A percentile compares a stretch with the other conserved stretches of the same genome.
Conservation (phyloP, 208 protist species). For the Acanthamoeba sp. region DNA sequence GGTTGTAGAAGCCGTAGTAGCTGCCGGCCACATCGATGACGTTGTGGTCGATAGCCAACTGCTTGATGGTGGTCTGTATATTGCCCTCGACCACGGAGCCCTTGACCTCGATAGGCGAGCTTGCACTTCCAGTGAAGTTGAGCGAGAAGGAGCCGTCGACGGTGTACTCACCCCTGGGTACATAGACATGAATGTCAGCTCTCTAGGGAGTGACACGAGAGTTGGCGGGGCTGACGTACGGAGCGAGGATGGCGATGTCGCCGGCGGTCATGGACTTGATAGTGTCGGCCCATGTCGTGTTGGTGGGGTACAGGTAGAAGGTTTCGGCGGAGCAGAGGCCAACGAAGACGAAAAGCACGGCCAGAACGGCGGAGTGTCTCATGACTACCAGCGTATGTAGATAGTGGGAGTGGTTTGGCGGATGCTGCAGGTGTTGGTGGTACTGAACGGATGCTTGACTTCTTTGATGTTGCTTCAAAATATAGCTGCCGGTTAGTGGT, state of each 20-base stretch:
- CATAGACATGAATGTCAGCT: neutral
- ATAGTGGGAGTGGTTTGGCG: too few relatives aligned
- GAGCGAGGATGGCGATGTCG: neutral
- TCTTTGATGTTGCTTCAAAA: too few relatives aligned
- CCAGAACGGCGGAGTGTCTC: too few relatives aligned
- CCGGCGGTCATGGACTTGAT: neutral
- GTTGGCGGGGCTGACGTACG: neutral
- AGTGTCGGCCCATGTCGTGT: neutral
- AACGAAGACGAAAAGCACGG: neutral
- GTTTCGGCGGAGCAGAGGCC: neutral
- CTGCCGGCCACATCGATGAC: neutral
- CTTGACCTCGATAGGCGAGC: too few relatives aligned
- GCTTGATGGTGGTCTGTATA: neutral
- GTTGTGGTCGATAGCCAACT: neutral
- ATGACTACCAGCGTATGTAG: too few relatives aligned
- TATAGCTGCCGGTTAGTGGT: too few relatives aligned
- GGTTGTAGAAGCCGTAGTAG: conserved; percentile 9
- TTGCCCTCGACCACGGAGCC: neutral
- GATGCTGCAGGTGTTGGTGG: too few relatives aligned
- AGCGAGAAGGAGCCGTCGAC: neutral
- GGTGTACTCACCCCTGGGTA: neutral
- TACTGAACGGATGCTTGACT: too few relatives aligned
- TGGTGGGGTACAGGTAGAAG: conserved; percentile 5
- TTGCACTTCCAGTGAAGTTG: neutral
- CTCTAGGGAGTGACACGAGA: neutral